Percentiles rank a stretch among this genome's conserved stretches.
These are phyloP conservation scores for Tricladium varicosporioides DNA, from an alignment of 2,329 filamentous ascomycete genomes.

Conservation along the genomic window DNA sequence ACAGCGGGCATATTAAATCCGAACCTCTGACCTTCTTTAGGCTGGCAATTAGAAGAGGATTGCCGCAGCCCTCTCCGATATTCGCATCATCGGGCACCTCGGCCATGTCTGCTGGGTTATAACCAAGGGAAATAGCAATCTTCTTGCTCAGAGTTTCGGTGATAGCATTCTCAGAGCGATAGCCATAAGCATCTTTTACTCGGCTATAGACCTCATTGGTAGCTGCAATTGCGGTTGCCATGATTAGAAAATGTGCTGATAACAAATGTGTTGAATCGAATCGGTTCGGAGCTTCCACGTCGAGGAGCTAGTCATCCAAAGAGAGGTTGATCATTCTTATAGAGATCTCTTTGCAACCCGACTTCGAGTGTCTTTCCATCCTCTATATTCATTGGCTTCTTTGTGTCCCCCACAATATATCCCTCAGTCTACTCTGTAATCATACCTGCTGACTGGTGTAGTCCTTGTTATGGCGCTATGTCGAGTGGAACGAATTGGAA, in stretches of 20 bases:
- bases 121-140: not conserved
- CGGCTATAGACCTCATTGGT: not conserved
- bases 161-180: not conserved
- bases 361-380: too few relatives aligned
- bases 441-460: too few relatives aligned
- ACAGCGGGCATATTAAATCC: not conserved
- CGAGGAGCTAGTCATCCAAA: not conserved
- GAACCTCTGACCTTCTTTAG: not conserved
- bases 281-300: not conserved
- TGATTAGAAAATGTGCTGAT: not conserved
- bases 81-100: not conserved
- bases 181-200: not conserved
- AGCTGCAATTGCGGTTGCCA: not conserved
- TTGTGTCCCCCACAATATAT: too few relatives aligned
- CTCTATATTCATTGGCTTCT: too few relatives aligned
- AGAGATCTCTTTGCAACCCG: too few relatives aligned
- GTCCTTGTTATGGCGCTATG: too few relatives aligned
- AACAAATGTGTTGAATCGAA: not conserved
- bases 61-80: not conserved
- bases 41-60: not conserved
- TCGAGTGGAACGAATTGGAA: too few relatives aligned
- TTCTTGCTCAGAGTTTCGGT: not conserved
- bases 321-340: too few relatives aligned
- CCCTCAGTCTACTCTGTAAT: too few relatives aligned
- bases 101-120: not conserved